Evolutionary conservation across 129 eudicot genomes (phyloP), one percentile per base, ranked within the genome.

Genomic region (Tagetes erecta): DNA sequence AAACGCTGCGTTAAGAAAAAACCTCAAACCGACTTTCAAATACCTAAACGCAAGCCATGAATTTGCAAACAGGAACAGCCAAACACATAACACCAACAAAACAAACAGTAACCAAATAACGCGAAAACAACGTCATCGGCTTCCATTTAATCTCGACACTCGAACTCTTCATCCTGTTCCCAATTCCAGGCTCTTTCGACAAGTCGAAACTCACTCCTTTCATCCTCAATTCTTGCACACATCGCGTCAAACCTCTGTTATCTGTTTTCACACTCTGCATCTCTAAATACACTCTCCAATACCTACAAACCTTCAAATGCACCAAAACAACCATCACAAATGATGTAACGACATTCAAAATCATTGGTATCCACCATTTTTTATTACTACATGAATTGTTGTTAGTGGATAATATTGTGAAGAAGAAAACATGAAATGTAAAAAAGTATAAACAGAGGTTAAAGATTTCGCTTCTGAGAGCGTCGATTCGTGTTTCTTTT

Each of bases 61-160:
- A 78, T 80, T 88, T 89, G 81, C 83, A 81, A 57, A 71, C 87
- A n/a, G 95, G 88, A 51, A 86, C 68, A 72, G 82, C 64, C 76
- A 92, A 70, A n/a, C 74, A 89, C 57, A 92, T 75, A 81, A 84
- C 80, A 42, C 75, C 79, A 75, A 89, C 69, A 38, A 89, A 89
- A 57, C 86, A 82, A 6, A 92, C 20, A 34, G 95, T 85, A 1
- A 83, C 66, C 5, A 85, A 27, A 80, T 86, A 77, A 55, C 66
- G 83, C 27, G 63, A 76, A 77, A 84, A 87, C 96, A 86, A 89
- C 27, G 80, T 75, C 5, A 87, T 3, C 0, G 89, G 92, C 80
- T 47, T 85, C 98, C 98, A 92, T 58, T 84, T 92, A 46, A 92
- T 84, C 94, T 92, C 96, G 2, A 92, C 98, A 34, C 96, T 92